phyloP scores from a whole-genome alignment of 2,329 filamentous ascomycete genomes.

The Cadophora sp. region DNA sequence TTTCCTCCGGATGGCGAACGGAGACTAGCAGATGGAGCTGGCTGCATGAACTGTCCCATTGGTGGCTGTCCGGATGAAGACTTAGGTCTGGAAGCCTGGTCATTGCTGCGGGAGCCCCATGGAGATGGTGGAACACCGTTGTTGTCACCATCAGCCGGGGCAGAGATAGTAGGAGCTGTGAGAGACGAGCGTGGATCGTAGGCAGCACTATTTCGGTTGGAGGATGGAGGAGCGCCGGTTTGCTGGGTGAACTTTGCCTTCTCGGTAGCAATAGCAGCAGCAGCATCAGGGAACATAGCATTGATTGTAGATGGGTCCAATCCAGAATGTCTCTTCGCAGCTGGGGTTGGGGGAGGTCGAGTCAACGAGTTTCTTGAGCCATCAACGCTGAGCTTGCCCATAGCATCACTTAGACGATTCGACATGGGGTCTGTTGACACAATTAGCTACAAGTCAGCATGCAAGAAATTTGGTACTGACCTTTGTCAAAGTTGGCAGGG shows the following conservation, averaged over 20 bases:
- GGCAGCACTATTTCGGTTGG: constrained; percentile 88
- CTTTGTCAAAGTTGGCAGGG: constrained; percentile 95
- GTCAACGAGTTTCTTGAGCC: constrained; percentile 85
- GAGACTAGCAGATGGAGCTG: constrained; percentile 74
- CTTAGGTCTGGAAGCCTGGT: constrained; percentile 71
- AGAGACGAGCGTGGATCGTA: constrained; percentile 78
- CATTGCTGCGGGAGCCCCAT: constrained; percentile 68
- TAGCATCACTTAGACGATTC: constrained; percentile 91
- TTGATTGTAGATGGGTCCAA: constrained; percentile 94
- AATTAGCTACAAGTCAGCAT: constrained; percentile 24
- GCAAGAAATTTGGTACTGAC: constrained; percentile 54
- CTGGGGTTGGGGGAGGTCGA: constrained; percentile 78
- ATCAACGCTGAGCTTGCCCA: constrained; percentile 92
- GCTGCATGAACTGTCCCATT: constrained; percentile 96
- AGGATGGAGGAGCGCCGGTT: constrained; percentile 86
- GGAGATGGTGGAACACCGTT: constrained; percentile 75
- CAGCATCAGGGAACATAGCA: constrained; percentile 98
- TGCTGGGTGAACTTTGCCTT: constrained; percentile 98
- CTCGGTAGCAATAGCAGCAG: constrained; percentile 97
- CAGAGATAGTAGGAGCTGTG: constrained; percentile 76
- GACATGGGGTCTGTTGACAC: constrained; percentile 84
- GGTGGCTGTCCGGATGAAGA: constrained; percentile 78
- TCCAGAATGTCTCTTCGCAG: constrained; percentile 91
- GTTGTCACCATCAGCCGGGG: constrained; percentile 68
- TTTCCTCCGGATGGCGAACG: constrained; percentile 76